These are phyloP conservation scores for Amylostereum areolatum DNA, from an alignment of 1,284 basidiomycete genomes.

Conservation along the genomic window DNA sequence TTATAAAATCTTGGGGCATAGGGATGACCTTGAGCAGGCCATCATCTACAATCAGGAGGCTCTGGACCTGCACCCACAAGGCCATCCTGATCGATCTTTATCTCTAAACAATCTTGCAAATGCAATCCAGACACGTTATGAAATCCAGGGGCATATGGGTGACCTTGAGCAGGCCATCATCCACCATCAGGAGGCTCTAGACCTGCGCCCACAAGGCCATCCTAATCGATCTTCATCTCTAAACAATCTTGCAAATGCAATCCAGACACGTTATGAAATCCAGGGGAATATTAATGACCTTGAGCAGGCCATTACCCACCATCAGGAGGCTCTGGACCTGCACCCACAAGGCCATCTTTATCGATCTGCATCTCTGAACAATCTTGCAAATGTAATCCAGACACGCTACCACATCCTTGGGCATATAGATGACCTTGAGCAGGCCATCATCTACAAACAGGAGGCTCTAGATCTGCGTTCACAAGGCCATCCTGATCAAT, in stretches of 20 bases:
- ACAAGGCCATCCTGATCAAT: background rate
- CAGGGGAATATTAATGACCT: background rate
- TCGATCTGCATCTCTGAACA: constrained; percentile 11
- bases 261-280: background rate
- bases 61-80: no score
- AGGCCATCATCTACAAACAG: background rate
- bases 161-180: background rate
- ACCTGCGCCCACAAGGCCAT: background rate
- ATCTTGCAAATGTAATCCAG: constrained; percentile 21
- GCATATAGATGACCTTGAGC: background rate
- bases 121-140: no score
- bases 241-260: background rate
- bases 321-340: background rate
- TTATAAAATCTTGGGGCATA: no score
- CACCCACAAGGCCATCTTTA: constrained; percentile 2
- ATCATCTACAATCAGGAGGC: no score
- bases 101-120: no score
- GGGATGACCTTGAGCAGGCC: no score
- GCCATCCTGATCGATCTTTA: no score
- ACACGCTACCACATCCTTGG: constrained; percentile 17
- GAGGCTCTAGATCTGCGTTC: background rate
- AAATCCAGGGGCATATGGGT: background rate
- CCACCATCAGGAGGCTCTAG: background rate
- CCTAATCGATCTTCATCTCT: background rate
- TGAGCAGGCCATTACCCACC: background rate